Evolutionary conservation across 2,329 filamentous ascomycete species (phyloP).

Genomic region (Penicillium hordei): DNA sequence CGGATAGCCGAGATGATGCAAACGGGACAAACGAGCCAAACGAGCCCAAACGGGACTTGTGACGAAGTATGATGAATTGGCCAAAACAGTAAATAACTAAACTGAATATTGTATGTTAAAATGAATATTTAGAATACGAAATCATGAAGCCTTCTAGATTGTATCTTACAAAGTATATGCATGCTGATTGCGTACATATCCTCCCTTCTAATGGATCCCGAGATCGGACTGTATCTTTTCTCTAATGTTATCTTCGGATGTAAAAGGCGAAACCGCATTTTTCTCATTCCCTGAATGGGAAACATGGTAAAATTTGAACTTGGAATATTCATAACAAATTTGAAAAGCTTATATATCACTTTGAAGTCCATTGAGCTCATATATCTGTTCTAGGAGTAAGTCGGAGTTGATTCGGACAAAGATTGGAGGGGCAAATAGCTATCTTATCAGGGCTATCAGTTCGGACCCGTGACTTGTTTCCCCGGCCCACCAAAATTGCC

Average conservation of each 20-base stretch:
- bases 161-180: not conserved
- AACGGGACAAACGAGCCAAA: slow-evolving; percentile 17
- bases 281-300: too few species aligned
- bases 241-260: not conserved
- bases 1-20: slow-evolving; percentile 29
- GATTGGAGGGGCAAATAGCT: slow-evolving; percentile 7
- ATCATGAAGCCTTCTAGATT: not conserved
- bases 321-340: not conserved
- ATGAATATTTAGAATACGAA: too few species aligned
- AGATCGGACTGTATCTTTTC: not conserved
- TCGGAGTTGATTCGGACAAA: not conserved
- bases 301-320: rapidly evolving
- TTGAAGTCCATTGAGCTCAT: not conserved
- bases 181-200: too few species aligned
- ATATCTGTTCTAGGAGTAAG: not conserved
- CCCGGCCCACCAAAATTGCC: slow-evolving; percentile 23
- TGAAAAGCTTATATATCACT: not conserved
- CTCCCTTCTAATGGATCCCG: not conserved
- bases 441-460: slow-evolving; percentile 25
- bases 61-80: slow-evolving; percentile 1
- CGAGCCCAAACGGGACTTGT: slow-evolving; percentile 7
- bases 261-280: not conserved
- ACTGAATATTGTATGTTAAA: too few species aligned
- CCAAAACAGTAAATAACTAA: not conserved
- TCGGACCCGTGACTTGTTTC: slow-evolving; percentile 24